A percentile compares a stretch with the other conserved stretches of the same genome.
Evolutionary conservation across 108 stramenopile species (phyloP).

Genomic region (Discostella pseudostelligera): DNA sequence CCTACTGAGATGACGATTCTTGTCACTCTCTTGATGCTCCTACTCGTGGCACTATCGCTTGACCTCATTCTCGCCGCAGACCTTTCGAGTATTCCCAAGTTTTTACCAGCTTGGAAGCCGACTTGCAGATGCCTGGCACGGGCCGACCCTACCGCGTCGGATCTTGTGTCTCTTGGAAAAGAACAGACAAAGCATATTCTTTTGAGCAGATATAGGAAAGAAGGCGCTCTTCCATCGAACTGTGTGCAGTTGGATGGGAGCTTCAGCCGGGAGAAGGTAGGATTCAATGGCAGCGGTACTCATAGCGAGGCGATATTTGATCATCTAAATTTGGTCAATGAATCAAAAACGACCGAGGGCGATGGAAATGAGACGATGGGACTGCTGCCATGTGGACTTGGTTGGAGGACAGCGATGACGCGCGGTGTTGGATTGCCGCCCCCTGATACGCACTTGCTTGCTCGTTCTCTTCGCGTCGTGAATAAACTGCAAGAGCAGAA

Average conservation of each 20-base stretch:
- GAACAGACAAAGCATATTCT: conserved; percentile 79
- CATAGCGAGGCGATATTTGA: conserved; percentile 64
- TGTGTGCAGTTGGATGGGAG: conserved; percentile 54
- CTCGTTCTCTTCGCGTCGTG: conserved; percentile 1
- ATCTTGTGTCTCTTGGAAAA: conserved; percentile 66
- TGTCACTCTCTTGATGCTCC: conserved; percentile 16
- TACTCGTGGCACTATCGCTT: conserved; percentile 21
- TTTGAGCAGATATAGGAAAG: conserved; percentile 52
- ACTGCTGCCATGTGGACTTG: conserved; percentile 57
- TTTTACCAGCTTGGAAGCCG: conserved; percentile 41
- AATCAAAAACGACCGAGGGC: conserved; percentile 14
- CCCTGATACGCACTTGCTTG: conserved; percentile 10
- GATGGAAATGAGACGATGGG: not conserved
- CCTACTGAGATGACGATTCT: conserved; percentile 25
- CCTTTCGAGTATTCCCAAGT: conserved; percentile 12
- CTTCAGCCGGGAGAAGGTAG: conserved; percentile 51
- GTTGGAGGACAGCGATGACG: conserved; percentile 61
- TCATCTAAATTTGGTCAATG: conserved; percentile 18
- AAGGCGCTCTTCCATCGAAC: conserved; percentile 51
- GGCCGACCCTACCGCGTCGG: conserved; percentile 66
- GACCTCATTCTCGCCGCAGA: conserved; percentile 29
- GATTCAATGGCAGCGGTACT: conserved; percentile 5
- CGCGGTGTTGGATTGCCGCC: conserved; percentile 45
- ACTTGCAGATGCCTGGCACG: conserved; percentile 78
- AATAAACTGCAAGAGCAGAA: conserved; percentile 5